Evolutionary conservation across 2,329 filamentous ascomycete genomes (phyloP).

Genomic region (Fusarium duplospermum): DNA sequence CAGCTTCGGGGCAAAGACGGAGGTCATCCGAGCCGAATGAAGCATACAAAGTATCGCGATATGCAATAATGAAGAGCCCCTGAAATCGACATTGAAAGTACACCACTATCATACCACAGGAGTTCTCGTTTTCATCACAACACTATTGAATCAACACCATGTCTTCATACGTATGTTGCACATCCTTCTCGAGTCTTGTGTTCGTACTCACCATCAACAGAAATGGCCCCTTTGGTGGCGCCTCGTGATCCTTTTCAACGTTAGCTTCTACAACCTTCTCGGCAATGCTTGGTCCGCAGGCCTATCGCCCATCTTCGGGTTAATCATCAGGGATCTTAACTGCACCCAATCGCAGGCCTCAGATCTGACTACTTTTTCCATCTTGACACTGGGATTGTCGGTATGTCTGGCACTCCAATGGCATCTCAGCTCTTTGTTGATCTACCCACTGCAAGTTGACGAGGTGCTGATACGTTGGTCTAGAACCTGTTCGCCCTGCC

Average conservation of each 20-base stretch:
- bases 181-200: neutral
- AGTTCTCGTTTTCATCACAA: neutral
- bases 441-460: neutral
- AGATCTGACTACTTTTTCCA: neutral
- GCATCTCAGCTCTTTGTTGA: neutral
- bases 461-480: neutral
- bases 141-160: neutral
- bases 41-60: neutral
- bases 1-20: neutral
- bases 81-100: neutral
- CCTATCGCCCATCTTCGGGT: neutral
- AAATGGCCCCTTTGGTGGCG: neutral
- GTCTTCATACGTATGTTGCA: neutral
- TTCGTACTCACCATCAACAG: neutral
- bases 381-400: neutral
- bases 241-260: neutral
- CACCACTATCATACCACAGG: neutral
- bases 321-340: neutral
- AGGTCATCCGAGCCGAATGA: neutral
- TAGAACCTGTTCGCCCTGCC: neutral
- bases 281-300: neutral
- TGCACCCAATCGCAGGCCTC: neutral
- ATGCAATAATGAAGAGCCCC: neutral
- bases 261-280: neutral
- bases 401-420: neutral